Conservation (phyloP, 2,329 filamentous ascomycete genomes). For the Aspergillus quadricinctus region DNA sequence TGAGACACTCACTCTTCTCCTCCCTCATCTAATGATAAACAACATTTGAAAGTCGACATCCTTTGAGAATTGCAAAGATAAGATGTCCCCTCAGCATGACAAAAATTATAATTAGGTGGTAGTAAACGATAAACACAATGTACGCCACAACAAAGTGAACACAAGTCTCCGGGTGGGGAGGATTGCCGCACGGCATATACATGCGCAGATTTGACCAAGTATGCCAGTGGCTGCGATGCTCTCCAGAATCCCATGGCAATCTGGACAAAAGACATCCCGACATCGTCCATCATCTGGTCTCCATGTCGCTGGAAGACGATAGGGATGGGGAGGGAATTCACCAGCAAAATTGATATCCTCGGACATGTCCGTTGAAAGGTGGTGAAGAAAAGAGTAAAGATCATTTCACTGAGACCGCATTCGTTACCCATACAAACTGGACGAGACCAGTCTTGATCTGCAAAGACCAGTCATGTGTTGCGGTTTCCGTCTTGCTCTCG, state of each 20-base stretch:
- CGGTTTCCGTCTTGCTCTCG: conserved; percentile 11
- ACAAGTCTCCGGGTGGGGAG: background rate
- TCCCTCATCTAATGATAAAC: background rate
- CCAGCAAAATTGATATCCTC: conserved; percentile 13
- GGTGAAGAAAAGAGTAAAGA: conserved; percentile 11
- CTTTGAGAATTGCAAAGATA: background rate
- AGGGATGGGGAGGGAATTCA: conserved; percentile 7
- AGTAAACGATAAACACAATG: background rate
- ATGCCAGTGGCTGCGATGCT: background rate
- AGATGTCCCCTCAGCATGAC: background rate
- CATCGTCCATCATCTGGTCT: conserved; percentile 6
- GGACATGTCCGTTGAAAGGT: conserved; percentile 13
- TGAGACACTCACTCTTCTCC: background rate
- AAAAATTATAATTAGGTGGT: background rate
- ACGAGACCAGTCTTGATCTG: conserved; percentile 7
- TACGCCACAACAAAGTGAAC: background rate
- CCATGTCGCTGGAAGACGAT: conserved; percentile 8
- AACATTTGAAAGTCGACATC: background rate
- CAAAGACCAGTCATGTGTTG: conserved; percentile 13
- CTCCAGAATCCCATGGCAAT: background rate
- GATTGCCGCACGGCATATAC: background rate
- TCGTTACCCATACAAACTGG: conserved; percentile 12
- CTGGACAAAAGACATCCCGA: conserved; percentile 4
- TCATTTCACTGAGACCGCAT: conserved; percentile 12
- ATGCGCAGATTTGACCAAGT: background rate